These are phyloP conservation scores for Globisporangium takayamanum DNA, from an alignment of 352 stramenopile species.

Conservation along the genomic window DNA sequence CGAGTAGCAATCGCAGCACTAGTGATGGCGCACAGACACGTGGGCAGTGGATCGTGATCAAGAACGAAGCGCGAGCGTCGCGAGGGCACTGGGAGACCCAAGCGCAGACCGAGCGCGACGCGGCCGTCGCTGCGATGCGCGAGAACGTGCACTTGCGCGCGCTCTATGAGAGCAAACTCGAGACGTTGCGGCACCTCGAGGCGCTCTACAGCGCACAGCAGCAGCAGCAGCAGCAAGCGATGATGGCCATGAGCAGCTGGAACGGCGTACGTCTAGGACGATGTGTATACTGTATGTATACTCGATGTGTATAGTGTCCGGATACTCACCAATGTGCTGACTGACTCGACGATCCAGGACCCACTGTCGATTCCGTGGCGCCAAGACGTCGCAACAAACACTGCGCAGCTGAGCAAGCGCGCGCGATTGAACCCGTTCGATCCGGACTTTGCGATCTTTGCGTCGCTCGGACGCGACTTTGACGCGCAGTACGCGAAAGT, in stretches of 20 bases:
- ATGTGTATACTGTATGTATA: too few species aligned
- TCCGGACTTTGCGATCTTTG: constrained; percentile 18
- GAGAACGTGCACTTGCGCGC: constrained; percentile 28
- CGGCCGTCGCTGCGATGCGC: constrained; percentile 20
- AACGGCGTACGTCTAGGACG: background rate
- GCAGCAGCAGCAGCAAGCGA: background rate
- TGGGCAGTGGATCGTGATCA: constrained; percentile 3
- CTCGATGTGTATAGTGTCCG: too few species aligned
- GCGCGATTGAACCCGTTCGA: constrained; percentile 3
- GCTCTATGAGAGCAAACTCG: constrained; percentile 30
- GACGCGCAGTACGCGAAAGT: constrained; percentile 23
- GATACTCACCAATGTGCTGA: too few species aligned
- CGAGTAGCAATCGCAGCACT: background rate
- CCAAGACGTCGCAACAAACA: background rate
- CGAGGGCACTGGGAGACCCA: constrained; percentile 26
- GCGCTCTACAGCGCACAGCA: constrained; percentile 14
- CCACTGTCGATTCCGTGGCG: background rate
- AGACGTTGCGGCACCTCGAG: constrained; percentile 27
- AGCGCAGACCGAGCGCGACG: constrained; percentile 21
- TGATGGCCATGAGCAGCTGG: background rate
- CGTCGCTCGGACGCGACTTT: constrained; percentile 21
- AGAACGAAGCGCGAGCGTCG: background rate
- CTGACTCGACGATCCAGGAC: background rate
- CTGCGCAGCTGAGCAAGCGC: background rate
- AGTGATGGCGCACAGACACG: background rate